Evolutionary conservation across 306 rosid genomes (phyloP), one percentile per base, ranked within the genome.

Genomic region (Pueraria montana): DNA sequence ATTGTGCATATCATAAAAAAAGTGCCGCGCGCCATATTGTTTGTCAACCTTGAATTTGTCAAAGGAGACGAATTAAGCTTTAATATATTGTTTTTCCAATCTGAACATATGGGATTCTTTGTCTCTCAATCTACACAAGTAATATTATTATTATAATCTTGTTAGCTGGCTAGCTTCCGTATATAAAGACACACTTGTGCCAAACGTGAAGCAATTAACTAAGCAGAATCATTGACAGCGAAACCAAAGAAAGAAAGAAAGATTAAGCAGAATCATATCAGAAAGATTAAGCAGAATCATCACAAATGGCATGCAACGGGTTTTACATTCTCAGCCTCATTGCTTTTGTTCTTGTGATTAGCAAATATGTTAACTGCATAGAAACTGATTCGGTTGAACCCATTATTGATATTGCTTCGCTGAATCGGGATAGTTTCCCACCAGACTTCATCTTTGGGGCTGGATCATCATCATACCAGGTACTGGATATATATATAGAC

Each of bases 381-480:
- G 78, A 73, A 73, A 30, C 46, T 9, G 55, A 2, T 38, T 69
- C 46, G 43, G 27, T 68, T 56, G 65, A 72, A 0, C 72, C 78
- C 0, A 16, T 78, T 48, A 12, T 70, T 23, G 82, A 75, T 1
- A 40, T 73, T 64, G 53, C 84, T 52, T 64, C 81, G 0, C 67
- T 87, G 42, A 90, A 84, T 79, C 78, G 86, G 4, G 59, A 49
- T 13, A 86, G 84, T 59, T 90, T 88, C 63, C 93, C 93, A 7
- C 38, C 48, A 0, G 80, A 77, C 17, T 77, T 82, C 24, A 73
- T 73, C 14, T 81, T 88, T 72, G 87, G 87, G 0, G 77, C 86
- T 0, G 88, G 84, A 11, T 87, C 90, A 11, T 77, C 90, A 0
- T 49, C 90, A 0, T 84, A 84, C 62, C 90, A 87, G 86, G 89